Conservation (phyloP, 441 rosid genomes). For the Jatropha podagrica region DNA sequence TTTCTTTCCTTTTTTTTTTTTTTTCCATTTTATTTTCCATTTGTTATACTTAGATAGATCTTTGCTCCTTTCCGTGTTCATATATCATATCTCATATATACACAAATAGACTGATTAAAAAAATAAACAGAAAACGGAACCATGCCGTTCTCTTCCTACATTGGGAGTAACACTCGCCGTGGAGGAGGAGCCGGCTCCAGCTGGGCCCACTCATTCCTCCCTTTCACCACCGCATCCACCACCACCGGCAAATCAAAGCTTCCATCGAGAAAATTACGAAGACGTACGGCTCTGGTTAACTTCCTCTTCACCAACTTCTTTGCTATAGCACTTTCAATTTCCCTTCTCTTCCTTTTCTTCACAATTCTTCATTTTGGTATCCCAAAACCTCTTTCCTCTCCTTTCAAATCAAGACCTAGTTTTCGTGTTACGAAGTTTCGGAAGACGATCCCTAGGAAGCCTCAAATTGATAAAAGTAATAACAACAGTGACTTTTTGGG, state of each 20-base stretch:
- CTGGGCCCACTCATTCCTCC: conserved; percentile 56
- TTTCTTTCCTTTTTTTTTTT: too few relatives aligned
- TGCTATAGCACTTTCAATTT: conserved; percentile 59
- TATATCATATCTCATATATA: too few relatives aligned
- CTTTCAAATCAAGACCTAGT: conserved; percentile 38
- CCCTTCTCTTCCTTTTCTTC: conserved; percentile 69
- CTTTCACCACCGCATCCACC: conserved; percentile 36
- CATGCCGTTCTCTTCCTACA: conserved; percentile 81
- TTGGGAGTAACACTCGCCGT: conserved; percentile 65
- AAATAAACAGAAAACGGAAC: not conserved
- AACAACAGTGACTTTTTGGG: conserved; percentile 30
- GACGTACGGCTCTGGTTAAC: conserved; percentile 57
- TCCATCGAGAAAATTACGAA: conserved; percentile 56
- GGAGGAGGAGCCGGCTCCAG: conserved; percentile 39
- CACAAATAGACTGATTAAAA: not conserved
- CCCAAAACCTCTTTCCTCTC: conserved; percentile 52
- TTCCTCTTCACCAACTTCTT: conserved; percentile 75
- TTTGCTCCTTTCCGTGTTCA: not conserved
- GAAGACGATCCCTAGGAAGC: conserved; percentile 37
- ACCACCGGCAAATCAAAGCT: conserved; percentile 52
- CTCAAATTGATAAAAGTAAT: conserved; percentile 2
- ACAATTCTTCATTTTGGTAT: conserved; percentile 74
- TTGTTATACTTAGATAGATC: not conserved
- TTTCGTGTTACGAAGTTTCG: conserved; percentile 35
- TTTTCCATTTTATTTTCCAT: not conserved